Base-by-base conservation (phyloP, 805 yeast genomes). In the Barnettozyma salicaria region DNA sequence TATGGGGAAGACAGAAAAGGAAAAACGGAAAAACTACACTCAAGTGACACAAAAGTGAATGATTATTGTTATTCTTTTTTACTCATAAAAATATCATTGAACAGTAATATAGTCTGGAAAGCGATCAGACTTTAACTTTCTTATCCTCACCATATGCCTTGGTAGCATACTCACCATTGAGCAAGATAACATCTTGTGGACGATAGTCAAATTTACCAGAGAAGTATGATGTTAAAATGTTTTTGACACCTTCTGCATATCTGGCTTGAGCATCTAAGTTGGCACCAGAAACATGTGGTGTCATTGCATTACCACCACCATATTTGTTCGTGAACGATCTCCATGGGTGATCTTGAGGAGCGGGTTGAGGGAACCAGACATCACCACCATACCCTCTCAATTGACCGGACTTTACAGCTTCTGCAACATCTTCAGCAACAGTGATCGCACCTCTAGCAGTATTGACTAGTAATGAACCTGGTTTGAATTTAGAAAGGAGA, bases 301-400 rank as follows among this genome's bases (percentile, higher is more conserved):
- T 80, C 90, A 83, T 81, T 37, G 89, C 90, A 51, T 84, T 83
- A 47, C 90, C 90, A 25, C 75, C 83, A 41, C 80, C 81, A 47
- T 68, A 72, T 52, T 72, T 64, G 72, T 80, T 80, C 33, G 64
- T 55, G 77, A 81, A 72, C 9, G 66, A 38, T 68, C 87, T 70
- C 92, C 92, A 83, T 47, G 88, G 88, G 55, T 81, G 88, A 58
- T 70, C 70, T 37, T 65, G 63, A 45, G 88, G 87, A 19, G 90
- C 84, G 29, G 94, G 94, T 61, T 83, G 94, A n/a, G 80, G 80
- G 65, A 53, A 72, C 87, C 90, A 82, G 36, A 83, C 92, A 60
- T 83, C 92, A 49, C 90, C 92, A 52, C 89, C 92, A 56, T 82
- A 83, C 36, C 89, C 90, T 51, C 80, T 67, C 34, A 83, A 57